These are phyloP conservation scores for Epichloe coenophiala DNA, from an alignment of 2,329 filamentous ascomycete species.

Conservation along the genomic window DNA sequence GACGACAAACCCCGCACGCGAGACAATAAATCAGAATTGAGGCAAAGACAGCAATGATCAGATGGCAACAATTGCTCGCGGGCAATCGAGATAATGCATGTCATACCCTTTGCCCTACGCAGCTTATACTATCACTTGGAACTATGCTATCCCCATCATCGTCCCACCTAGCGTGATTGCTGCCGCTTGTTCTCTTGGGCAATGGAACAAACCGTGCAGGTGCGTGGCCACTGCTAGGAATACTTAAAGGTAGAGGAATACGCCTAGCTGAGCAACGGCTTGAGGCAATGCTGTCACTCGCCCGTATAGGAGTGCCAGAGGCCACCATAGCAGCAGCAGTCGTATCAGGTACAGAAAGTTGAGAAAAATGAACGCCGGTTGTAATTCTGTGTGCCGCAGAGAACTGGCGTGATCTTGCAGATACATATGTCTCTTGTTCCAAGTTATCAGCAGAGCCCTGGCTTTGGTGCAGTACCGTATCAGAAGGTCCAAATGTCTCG, in stretches of 20 bases:
- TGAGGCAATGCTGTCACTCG: constrained; percentile 1
- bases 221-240: constrained; percentile 13
- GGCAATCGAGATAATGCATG: too few species aligned
- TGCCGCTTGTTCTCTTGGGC: constrained; percentile 27
- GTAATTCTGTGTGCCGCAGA: not conserved
- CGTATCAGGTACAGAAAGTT: not conserved
- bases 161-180: constrained; percentile 27
- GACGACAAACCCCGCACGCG: too few species aligned
- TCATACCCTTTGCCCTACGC: constrained; percentile 27
- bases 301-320: not conserved
- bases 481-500: too few species aligned
- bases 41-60: too few species aligned
- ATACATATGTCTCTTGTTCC: not conserved
- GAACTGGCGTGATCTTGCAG: not conserved
- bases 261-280: constrained; percentile 8
- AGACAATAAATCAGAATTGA: too few species aligned
- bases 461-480: not conserved
- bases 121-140: constrained; percentile 49
- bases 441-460: not conserved
- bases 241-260: constrained; percentile 16
- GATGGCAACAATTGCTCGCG: too few species aligned
- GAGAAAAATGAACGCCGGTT: not conserved
- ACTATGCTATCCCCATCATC: constrained; percentile 40
- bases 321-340: not conserved
- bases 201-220: constrained; percentile 24